Evolutionary conservation across 257 asterid species (phyloP).

Genomic region (Buddleja alternifolia): DNA sequence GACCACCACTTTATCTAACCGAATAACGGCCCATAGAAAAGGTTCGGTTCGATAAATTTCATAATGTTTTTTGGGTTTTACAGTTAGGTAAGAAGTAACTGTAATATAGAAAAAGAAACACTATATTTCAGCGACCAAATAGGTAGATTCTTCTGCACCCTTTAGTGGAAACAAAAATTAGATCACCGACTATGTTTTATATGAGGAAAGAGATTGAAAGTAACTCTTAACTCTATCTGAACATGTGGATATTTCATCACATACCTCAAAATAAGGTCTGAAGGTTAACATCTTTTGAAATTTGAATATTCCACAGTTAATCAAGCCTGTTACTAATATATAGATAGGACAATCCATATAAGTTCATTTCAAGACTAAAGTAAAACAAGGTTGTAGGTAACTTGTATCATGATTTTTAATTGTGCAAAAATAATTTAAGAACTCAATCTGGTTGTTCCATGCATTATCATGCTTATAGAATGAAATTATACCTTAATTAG

Average conservation of each 20-base stretch:
- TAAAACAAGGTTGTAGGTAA: background rate
- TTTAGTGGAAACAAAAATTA: background rate
- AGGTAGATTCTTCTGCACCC: conserved; percentile 2
- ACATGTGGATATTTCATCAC: background rate
- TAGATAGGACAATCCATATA: background rate
- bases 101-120: background rate
- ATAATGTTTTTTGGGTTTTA: background rate
- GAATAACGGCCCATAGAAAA: background rate
- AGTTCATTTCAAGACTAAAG: too few species aligned
- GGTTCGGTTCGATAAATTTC: background rate
- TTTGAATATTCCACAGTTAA: background rate
- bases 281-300: background rate
- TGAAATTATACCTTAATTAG: background rate
- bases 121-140: background rate
- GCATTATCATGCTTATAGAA: too few species aligned
- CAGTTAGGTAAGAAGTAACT: background rate
- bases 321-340: background rate
- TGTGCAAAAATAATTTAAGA: too few species aligned
- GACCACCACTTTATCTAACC: background rate
- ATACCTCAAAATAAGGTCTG: background rate
- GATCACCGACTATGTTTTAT: background rate
- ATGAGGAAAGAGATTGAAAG: conserved; percentile 2
- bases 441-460: too few species aligned
- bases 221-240: background rate
- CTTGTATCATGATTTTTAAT: background rate